Conservation (phyloP, 2,329 filamentous ascomycete species). For the Botrytis medusae region DNA sequence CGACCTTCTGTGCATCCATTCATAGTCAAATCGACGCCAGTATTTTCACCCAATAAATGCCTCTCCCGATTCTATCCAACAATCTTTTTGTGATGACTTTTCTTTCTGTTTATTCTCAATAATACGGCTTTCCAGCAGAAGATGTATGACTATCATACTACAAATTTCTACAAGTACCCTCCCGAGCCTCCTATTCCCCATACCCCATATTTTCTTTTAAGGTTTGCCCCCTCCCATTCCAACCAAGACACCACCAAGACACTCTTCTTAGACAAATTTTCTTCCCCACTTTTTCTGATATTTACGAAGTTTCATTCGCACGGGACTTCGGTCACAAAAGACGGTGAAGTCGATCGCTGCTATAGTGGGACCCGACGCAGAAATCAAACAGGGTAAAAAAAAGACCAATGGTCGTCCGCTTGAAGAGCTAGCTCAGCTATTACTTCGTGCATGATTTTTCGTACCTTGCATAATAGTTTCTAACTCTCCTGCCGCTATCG, state of each 20-base stretch:
- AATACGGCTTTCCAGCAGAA: not conserved
- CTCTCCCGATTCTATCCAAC: not conserved
- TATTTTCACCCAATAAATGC: not conserved
- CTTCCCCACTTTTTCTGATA: not conserved
- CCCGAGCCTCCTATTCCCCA: not conserved
- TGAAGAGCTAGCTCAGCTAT: not conserved
- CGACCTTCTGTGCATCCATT: not conserved
- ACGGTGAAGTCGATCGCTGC: not conserved
- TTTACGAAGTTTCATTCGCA: not conserved
- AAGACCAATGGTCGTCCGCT: not conserved
- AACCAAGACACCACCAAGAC: not conserved
- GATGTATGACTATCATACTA: not conserved
- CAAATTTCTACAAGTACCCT: not conserved
- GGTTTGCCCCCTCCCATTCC: not conserved
- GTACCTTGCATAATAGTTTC: slow-evolving; percentile 3
- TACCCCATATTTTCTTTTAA: not conserved
- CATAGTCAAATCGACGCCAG: not conserved
- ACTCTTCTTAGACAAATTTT: not conserved
- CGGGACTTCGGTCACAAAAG: not conserved
- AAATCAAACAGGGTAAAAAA: not conserved
- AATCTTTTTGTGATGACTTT: not conserved
- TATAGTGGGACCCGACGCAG: not conserved
- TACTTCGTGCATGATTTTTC: not conserved
- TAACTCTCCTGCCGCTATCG: not conserved
- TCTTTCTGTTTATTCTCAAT: not conserved